phyloP scores from a whole-genome alignment of 768 basidiomycete genomes.

The Suillus americanus region DNA sequence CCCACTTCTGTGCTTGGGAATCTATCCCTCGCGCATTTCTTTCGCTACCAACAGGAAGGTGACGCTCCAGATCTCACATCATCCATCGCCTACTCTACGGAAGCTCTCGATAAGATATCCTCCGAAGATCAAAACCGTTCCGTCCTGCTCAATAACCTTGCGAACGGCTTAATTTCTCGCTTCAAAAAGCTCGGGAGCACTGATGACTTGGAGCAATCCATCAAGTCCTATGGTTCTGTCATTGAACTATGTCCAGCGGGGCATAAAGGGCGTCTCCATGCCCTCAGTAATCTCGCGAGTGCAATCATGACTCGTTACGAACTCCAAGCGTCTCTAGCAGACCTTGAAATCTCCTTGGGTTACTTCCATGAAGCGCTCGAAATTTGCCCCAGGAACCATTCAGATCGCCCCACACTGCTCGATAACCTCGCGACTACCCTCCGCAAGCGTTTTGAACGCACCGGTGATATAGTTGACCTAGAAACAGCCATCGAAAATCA shows the following conservation, averaged over 20 bases:
- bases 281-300: conserved; percentile 26
- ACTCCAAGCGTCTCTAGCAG: conserved; percentile 14
- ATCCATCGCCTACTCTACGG: conserved; percentile 26
- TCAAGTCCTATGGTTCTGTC: conserved; percentile 16
- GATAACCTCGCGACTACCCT: conserved; percentile 16
- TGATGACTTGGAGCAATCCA: conserved; percentile 13
- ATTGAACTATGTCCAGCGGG: not conserved
- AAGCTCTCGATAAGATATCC: conserved; percentile 18
- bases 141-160: not conserved
- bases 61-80: conserved; percentile 27
- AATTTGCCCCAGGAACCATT: conserved; percentile 7
- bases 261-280: not conserved
- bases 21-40: not conserved
- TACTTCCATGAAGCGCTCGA: conserved; percentile 12
- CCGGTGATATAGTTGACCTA: conserved; percentile 22
- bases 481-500: conserved; percentile 24
- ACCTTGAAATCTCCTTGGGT: conserved; percentile 18
- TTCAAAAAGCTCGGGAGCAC: conserved; percentile 11
- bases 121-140: conserved; percentile 15
- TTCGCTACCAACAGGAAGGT: conserved; percentile 25
- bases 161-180: conserved; percentile 1
- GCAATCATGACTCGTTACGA: conserved; percentile 31
- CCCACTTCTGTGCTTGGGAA: not conserved
- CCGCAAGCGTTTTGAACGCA: conserved; percentile 17
- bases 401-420: conserved; percentile 4